phyloP scores from a whole-genome alignment of 192 early-diverging fungal genomes.

The Podila epicladia region DNA sequence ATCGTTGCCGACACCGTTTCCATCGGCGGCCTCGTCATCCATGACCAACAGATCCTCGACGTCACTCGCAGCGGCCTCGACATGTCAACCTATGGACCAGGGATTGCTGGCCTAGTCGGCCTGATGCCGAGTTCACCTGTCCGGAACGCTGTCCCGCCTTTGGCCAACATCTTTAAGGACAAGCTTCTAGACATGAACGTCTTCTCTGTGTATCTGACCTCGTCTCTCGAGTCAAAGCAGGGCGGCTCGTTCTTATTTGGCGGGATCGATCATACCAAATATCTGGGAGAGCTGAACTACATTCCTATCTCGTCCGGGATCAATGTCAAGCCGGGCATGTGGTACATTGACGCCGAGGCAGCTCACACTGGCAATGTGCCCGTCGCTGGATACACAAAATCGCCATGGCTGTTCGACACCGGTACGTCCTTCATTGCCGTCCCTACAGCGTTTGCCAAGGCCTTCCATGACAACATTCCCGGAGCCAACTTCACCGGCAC shows the following conservation, averaged over 20 bases:
- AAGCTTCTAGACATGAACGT: constrained; percentile 45
- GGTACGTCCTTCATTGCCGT: constrained; percentile 52
- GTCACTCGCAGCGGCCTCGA: constrained; percentile 39
- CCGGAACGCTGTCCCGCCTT: constrained; percentile 33
- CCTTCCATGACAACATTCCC: constrained; percentile 35
- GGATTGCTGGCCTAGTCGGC: constrained; percentile 37
- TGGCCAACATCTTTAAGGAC: constrained; percentile 29
- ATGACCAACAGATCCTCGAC: constrained; percentile 47
- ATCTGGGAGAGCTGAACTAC: constrained; percentile 18
- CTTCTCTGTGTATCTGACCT: constrained; percentile 36
- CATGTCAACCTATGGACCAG: constrained; percentile 25
- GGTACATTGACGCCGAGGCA: constrained; percentile 32
- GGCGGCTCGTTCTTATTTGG: constrained; percentile 49
- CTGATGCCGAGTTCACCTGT: constrained; percentile 46
- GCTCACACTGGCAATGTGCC: constrained; percentile 7
- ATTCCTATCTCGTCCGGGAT: constrained; percentile 19
- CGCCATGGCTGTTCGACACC: constrained; percentile 48
- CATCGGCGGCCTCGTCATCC: constrained; percentile 42
- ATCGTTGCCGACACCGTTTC: constrained; percentile 38
- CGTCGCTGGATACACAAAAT: constrained; percentile 29
- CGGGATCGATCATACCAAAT: constrained; percentile 43
- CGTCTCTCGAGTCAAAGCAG: constrained; percentile 8
- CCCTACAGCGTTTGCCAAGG: constrained; percentile 24
- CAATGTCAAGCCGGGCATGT: constrained; percentile 31
- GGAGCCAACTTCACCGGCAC: constrained; percentile 21